Base-by-base conservation (phyloP, 192 early-diverging fungal genomes). In the Irineochytrium annulatum region DNA sequence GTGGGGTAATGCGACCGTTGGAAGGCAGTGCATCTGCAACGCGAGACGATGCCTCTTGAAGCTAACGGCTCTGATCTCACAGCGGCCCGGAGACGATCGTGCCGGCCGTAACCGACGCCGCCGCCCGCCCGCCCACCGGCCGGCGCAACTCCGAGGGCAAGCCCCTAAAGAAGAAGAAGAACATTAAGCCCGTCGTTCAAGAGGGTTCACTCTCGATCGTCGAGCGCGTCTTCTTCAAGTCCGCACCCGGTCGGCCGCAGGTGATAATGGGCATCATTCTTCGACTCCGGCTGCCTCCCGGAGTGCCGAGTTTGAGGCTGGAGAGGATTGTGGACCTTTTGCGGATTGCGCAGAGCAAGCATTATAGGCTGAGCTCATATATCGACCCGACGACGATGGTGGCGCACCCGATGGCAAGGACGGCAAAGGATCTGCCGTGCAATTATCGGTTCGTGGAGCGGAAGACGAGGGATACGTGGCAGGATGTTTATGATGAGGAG, bases 221-320 rank as follows among this genome's bases (percentile, higher is more conserved):
- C 1, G 77, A 78, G 70, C 69, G 71, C 8, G 58, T 68, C 55
- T 78, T 78, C 55, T 62, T 58, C 57, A 62, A 77, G 17, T 64
- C 66, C 0, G 43, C 63, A 17, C 59, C 60, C 20, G 34, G 57
- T 20, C 39, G 43, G 52, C 63, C 76, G 29, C 59, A 77, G 68
- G 73, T 78, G 27, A 63, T 78, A 27, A 72, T 78, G 71, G 53
- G 31, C 19, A 44, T 70, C n/a, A 55, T 51, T n/a, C n/a, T 67
- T 28, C 59, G 62, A 3, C 58, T 73, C 17, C 19, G 34, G 13
- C 56, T 71, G 8, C 77, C 77, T n/a, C 52, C 49, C 14, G 26
- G 27, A 5, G 64, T 65, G 8, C 8, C 35, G 1, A 24, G 53
- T 17, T 24, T 68, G 19, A 43, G 37, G 4, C 22, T 69, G 17